Evolutionary conservation across 176 grass and related monocot genomes (phyloP).

Genomic region (Musa acuminata): DNA sequence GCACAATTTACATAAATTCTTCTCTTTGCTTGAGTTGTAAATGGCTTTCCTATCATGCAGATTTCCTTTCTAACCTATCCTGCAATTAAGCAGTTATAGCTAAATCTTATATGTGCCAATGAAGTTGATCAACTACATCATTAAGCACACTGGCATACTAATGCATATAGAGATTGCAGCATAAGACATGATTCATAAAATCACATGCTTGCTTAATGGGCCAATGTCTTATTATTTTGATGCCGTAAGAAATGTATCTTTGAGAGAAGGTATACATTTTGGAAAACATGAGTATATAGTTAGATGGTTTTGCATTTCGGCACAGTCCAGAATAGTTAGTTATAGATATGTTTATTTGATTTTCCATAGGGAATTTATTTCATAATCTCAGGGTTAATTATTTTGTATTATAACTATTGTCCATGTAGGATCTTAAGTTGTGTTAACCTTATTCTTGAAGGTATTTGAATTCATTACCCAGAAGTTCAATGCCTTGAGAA

Average conservation of each 20-base stretch:
- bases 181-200: no score
- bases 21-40: no score
- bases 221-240: background rate
- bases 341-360: background rate
- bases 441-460: slow-evolving; percentile 45
- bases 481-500: slow-evolving; percentile 96
- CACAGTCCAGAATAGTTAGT: background rate
- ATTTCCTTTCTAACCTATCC: no score
- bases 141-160: no score
- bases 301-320: background rate
- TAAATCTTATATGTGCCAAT: no score
- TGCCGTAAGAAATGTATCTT: background rate
- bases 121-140: no score
- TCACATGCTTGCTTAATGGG: no score
- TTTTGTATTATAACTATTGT: background rate
- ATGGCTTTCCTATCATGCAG: no score
- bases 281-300: background rate
- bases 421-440: background rate
- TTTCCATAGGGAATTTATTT: background rate
- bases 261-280: no score
- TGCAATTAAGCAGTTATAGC: no score
- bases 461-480: slow-evolving; percentile 91
- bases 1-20: no score
- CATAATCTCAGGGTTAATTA: background rate
- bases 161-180: no score